Evolutionary conservation across 179 eudicot species (phyloP).

Genomic region (Amaranthus tricolor): DNA sequence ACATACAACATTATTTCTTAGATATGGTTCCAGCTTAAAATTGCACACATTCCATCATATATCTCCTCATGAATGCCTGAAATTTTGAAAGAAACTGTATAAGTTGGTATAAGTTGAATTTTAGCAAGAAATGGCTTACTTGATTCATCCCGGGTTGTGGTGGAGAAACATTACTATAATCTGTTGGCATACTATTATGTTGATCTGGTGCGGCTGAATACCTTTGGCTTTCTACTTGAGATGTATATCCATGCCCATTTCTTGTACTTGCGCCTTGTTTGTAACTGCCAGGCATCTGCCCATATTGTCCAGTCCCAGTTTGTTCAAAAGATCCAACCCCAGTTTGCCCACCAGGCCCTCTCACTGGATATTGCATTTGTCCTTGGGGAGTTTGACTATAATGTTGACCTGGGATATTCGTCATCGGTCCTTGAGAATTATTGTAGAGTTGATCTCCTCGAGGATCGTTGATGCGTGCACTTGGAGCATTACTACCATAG

Average conservation of each 20-base stretch:
- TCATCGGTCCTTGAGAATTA: conserved; percentile 37
- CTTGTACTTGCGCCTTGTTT: conserved; percentile 31
- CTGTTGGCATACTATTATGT: conserved; percentile 32
- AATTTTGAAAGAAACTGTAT: too few species aligned
- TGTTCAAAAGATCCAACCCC: conserved; percentile 33
- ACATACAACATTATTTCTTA: neutral
- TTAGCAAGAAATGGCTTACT: conserved; percentile 30
- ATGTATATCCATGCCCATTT: conserved; percentile 27
- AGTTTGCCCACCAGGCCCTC: conserved; percentile 32
- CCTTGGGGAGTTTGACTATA: conserved; percentile 20
- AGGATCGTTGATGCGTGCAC: conserved; percentile 21
- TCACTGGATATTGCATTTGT: conserved; percentile 18
- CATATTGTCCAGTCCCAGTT: conserved; percentile 33
- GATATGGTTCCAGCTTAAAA: neutral
- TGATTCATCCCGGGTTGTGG: conserved; percentile 37
- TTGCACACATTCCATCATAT: neutral
- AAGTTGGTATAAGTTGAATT: neutral
- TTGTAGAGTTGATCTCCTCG: conserved; percentile 24
- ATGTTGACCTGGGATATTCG: conserved; percentile 19
- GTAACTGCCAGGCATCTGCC: conserved; percentile 32
- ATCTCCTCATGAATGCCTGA: neutral
- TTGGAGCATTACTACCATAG: conserved; percentile 30
- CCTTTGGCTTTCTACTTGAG: conserved; percentile 33
- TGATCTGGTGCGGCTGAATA: conserved; percentile 26
- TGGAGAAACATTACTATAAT: conserved; percentile 33